A percentile compares a stretch with the other conserved stretches of the same genome.
phyloP scores from a whole-genome alignment of 2,329 filamentous ascomycete genomes.

The Massarina eburnea region DNA sequence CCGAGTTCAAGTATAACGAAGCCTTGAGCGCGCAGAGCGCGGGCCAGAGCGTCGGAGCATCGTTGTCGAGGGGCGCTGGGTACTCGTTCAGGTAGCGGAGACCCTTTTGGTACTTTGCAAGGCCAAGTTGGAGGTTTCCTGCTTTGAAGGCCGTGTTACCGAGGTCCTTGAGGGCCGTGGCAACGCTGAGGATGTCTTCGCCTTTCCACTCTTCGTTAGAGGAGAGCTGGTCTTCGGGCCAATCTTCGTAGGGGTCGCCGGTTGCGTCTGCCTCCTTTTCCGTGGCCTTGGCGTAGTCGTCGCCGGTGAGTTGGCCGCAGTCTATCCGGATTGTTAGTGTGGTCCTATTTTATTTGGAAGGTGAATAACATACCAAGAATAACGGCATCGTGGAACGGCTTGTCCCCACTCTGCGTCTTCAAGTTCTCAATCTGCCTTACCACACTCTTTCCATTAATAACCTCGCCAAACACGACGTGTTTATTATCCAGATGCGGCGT shows the following conservation, averaged over 20 bases:
- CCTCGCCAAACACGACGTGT: constrained; percentile 96
- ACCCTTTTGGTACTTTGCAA: constrained; percentile 94
- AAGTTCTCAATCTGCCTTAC: constrained; percentile 89
- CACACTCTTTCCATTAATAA: constrained; percentile 87
- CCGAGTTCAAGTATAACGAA: constrained; percentile 83
- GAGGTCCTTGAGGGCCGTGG: constrained; percentile 81
- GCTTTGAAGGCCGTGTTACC: constrained; percentile 92
- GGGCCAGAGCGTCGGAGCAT: constrained; percentile 66
- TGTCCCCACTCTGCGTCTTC: constrained; percentile 73
- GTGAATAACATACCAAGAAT: constrained; percentile 55
- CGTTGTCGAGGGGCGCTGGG: constrained; percentile 67
- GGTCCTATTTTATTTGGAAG: background rate
- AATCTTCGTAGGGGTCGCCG: constrained; percentile 93
- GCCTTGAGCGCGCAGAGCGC: constrained; percentile 76
- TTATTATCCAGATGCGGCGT: constrained; percentile 94
- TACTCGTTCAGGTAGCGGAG: constrained; percentile 87
- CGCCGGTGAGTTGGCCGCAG: constrained; percentile 81
- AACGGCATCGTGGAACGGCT: constrained; percentile 70
- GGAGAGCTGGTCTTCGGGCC: constrained; percentile 76
- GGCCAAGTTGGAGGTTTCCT: constrained; percentile 67
- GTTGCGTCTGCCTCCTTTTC: constrained; percentile 74
- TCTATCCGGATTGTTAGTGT: constrained; percentile 49
- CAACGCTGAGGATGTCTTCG: constrained; percentile 73
- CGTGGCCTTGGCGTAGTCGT: constrained; percentile 66
- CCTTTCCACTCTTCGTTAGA: constrained; percentile 63